Conservation (phyloP, 257 asterid species). For the Salvia splendens region DNA sequence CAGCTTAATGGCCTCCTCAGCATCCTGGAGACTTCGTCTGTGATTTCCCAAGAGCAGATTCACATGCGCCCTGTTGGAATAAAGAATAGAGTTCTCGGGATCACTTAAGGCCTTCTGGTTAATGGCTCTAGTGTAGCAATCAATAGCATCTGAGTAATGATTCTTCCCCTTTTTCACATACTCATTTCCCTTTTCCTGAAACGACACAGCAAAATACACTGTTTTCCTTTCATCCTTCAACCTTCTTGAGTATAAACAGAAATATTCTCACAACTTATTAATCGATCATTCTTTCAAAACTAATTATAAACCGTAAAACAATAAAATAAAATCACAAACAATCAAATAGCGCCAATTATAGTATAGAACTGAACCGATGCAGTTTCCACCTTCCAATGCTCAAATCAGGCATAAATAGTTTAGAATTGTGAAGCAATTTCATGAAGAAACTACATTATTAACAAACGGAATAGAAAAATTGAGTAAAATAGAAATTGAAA, state of each 20-base stretch:
- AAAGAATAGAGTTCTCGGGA: conserved; percentile 62
- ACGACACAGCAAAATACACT: conserved; percentile 16
- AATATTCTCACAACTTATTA: not conserved
- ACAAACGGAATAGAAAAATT: not conserved
- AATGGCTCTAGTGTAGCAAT: conserved; percentile 90
- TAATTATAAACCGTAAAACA: not conserved
- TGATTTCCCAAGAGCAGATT: conserved; percentile 77
- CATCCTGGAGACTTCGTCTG: conserved; percentile 85
- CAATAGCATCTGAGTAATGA: conserved; percentile 78
- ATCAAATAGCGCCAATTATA: not conserved
- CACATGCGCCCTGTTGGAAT: conserved; percentile 91
- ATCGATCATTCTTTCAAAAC: not conserved
- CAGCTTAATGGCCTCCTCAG: conserved; percentile 74
- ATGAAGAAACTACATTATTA: no score
- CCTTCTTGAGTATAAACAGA: not conserved
- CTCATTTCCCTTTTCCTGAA: conserved; percentile 87
- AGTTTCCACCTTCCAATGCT: not conserved
- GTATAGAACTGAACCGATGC: not conserved
- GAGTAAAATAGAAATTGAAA: not conserved
- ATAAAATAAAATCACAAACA: not conserved
- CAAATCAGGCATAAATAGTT: not conserved
- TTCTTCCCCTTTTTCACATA: conserved; percentile 78
- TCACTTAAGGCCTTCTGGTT: conserved; percentile 79
- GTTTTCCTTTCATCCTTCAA: not conserved
- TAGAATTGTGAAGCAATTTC: not conserved